These are phyloP conservation scores for Capsella bursapastoris DNA, from an alignment of 345 rosid genomes.

Conservation along the genomic window DNA sequence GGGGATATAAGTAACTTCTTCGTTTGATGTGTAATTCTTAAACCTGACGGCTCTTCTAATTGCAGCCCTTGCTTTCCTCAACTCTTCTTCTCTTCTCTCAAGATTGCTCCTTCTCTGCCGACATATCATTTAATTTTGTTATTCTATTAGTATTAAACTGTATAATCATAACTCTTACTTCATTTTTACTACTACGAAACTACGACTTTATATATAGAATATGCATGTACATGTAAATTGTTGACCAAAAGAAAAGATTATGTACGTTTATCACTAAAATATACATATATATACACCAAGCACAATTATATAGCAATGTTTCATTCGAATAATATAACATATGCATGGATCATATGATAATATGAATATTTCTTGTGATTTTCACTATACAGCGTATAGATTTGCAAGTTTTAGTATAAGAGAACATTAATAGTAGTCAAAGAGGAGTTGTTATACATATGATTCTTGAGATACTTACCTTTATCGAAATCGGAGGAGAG, in stretches of 20 bases:
- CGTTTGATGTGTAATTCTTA: conserved; percentile 51
- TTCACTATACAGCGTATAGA: not conserved
- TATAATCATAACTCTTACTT: conserved; percentile 10
- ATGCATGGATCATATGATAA: conserved; percentile 15
- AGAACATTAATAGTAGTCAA: not conserved
- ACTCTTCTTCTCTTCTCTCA: conserved; percentile 51
- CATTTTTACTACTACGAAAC: not conserved
- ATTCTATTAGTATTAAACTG: not conserved
- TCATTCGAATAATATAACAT: not conserved
- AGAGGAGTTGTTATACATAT: not conserved
- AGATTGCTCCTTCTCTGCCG: conserved; percentile 41
- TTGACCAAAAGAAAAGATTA: not conserved
- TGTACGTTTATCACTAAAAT: not conserved
- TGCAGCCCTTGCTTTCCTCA: conserved; percentile 50
- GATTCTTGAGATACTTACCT: conserved; percentile 17
- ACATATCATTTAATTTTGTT: conserved; percentile 9
- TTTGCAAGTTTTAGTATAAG: not conserved
- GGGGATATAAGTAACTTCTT: conserved; percentile 52
- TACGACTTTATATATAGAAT: not conserved
- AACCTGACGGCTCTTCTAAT: conserved; percentile 50
- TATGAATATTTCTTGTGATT: not conserved
- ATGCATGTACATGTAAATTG: not conserved
- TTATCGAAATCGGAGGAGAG: conserved; percentile 33
- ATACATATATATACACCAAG: not conserved
- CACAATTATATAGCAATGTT: conserved; percentile 1